These are phyloP conservation scores for Suillus paluster DNA, from an alignment of 768 basidiomycete genomes.

Conservation along the genomic window DNA sequence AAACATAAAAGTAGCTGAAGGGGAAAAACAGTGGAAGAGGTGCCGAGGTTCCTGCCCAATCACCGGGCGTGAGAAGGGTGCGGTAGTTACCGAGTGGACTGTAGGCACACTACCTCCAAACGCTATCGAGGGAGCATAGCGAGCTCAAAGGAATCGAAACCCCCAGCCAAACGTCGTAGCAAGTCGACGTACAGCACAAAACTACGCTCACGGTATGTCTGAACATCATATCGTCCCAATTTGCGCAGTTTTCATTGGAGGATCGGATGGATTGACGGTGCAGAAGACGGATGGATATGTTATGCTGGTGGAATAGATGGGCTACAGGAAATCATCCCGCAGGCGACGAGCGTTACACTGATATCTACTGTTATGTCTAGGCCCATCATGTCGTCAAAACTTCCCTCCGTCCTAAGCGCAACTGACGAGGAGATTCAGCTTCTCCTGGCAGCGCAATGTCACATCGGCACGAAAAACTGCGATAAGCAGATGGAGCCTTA, in stretches of 20 bases:
- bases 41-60: no score
- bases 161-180: conserved; percentile 43
- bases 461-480: conserved; percentile 98
- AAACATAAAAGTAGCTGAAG: no score
- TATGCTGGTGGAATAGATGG: conserved; percentile 32
- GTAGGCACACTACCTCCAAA: conserved; percentile 9
- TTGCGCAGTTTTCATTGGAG: conserved; percentile 14
- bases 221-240: not conserved
- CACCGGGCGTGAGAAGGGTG: conserved; percentile 21
- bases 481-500: conserved; percentile 99
- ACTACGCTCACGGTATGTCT: conserved; percentile 45
- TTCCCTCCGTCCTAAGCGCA: conserved; percentile 90
- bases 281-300: conserved; percentile 40
- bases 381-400: conserved; percentile 76
- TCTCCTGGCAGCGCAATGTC: conserved; percentile 92
- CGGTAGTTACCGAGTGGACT: conserved; percentile 31
- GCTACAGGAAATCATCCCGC: conserved; percentile 21
- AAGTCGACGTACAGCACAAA: conserved; percentile 44
- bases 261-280: conserved; percentile 31
- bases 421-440: conserved; percentile 98
- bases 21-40: no score
- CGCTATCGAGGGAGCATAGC: conserved; percentile 11
- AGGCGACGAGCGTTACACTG: conserved; percentile 15
- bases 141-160: conserved; percentile 28
- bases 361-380: conserved; percentile 1